Percentiles rank a stretch among this genome's conserved stretches.
Conservation (phyloP, 75 land plant genomes). For the Sequoia sempervirens region DNA sequence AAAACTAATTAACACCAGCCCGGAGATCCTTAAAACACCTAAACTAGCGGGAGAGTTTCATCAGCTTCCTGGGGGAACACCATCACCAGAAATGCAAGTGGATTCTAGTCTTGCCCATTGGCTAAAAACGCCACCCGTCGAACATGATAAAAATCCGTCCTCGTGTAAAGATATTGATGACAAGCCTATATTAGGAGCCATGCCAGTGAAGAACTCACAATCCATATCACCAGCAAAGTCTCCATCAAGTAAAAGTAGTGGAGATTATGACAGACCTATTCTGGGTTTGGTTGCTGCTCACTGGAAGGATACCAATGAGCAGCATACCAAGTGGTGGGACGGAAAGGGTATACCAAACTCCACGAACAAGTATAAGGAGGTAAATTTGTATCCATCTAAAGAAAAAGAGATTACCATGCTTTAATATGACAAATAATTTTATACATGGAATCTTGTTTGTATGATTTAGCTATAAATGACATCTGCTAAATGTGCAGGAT, state of each 20-base stretch:
- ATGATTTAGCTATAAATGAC: background rate
- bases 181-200: background rate
- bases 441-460: background rate
- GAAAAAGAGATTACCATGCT: background rate
- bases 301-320: constrained; percentile 42
- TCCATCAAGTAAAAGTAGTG: constrained; percentile 14
- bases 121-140: constrained; percentile 14
- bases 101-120: constrained; percentile 29
- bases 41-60: background rate
- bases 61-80: background rate
- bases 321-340: constrained; percentile 54
- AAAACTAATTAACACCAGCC: background rate
- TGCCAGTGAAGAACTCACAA: background rate
- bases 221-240: background rate
- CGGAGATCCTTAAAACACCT: background rate
- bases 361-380: constrained; percentile 88
- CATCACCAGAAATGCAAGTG: constrained; percentile 9
- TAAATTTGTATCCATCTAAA: constrained; percentile 9
- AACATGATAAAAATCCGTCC: background rate
- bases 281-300: constrained; percentile 60
- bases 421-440: background rate
- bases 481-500: constrained; percentile 47
- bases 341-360: constrained; percentile 88
- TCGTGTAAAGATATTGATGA: background rate
- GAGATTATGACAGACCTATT: constrained; percentile 53